Evolutionary conservation across 805 yeast genomes (phyloP), one percentile per base, ranked within the genome.

Genomic region (Pichia gijzeniarum): DNA sequence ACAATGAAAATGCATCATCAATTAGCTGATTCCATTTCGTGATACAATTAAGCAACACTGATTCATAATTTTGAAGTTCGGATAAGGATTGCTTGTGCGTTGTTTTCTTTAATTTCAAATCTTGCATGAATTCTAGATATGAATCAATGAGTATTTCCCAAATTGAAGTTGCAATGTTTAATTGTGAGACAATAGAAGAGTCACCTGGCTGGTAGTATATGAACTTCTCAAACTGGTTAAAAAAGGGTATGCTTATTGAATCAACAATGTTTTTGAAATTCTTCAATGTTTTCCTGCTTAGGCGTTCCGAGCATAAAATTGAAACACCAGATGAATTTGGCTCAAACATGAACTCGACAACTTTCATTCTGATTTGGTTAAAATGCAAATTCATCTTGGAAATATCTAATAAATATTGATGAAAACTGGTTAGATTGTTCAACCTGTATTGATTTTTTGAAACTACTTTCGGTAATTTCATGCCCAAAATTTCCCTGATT

Each of bases 1-100:
- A 14, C 5, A 40, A 6, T 2, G 40, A 49, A 33, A 62, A 48
- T 10, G 56, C 46, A 27, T 61, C 65, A 2, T 64, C 62, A n/a
- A 74, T 52, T 13, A 70, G 40, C 1, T 51, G 44, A 2, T 59
- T 47, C 90, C 90, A 83, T 36, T 70, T 65, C 2, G 60, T 54
- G 5, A 82, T 57, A 45, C 77, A 68, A 19, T 64, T 69, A 6
- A 65, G 63, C 0, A 79, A 43, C 31, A 64, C 62, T 17, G 63
- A 59, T 38, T 72, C 63, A 13, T 64, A 66, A 3, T 68, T 56
- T n/a, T 69, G 67, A 3, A 69, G 47, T 4, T 69, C 72, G 4
- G 45, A 48, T 1, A 49, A 18, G 4, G 45, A 36, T 10, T 20
- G 19, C 40, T 53, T 59, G 20, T 45, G 49, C 5, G 48, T 50